Percentiles rank a stretch among this genome's conserved stretches.
phyloP scores from a whole-genome alignment of 345 rosid species.

The Microthlaspi erraticum region DNA sequence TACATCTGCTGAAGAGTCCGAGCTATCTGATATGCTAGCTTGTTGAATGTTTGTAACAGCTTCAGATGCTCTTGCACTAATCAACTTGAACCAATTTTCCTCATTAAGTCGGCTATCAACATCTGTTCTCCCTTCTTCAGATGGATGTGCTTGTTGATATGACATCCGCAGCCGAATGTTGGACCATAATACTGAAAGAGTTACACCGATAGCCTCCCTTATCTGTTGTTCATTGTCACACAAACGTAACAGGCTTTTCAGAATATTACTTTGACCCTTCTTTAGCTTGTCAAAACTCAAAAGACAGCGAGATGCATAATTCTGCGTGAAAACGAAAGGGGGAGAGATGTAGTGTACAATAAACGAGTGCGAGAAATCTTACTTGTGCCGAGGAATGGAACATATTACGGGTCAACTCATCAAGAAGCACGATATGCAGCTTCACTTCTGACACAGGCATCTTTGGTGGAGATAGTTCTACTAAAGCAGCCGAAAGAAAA shows the following conservation, averaged over 20 bases:
- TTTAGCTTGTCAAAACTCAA: constrained; percentile 21
- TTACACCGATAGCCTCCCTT: constrained; percentile 91
- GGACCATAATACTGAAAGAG: constrained; percentile 83
- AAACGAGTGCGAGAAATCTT: constrained; percentile 44
- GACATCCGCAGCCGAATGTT: constrained; percentile 76
- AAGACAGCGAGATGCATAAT: constrained; percentile 27
- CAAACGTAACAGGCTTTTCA: constrained; percentile 24
- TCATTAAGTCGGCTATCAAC: constrained; percentile 52
- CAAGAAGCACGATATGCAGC: constrained; percentile 70
- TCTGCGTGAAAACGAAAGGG: constrained; percentile 11
- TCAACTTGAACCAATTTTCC: constrained; percentile 67
- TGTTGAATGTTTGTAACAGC: constrained; percentile 77
- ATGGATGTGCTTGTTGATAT: constrained; percentile 51
- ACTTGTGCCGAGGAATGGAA: constrained; percentile 98
- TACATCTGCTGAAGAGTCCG: constrained; percentile 53
- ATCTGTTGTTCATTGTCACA: constrained; percentile 66
- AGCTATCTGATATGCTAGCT: constrained; percentile 58
- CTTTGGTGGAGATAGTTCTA: constrained; percentile 84
- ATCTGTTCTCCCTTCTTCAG: constrained; percentile 51
- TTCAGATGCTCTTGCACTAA: constrained; percentile 74
- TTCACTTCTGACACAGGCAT: constrained; percentile 80
- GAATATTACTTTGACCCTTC: constrained; percentile 7
- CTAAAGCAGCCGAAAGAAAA: constrained; percentile 88
- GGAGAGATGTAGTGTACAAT: constrained; percentile 10
- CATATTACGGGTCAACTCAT: constrained; percentile 83